Percentiles rank a stretch among this genome's conserved stretches.
Conservation (phyloP, 805 yeast species). For the Metahyphopichia silvanorum region DNA sequence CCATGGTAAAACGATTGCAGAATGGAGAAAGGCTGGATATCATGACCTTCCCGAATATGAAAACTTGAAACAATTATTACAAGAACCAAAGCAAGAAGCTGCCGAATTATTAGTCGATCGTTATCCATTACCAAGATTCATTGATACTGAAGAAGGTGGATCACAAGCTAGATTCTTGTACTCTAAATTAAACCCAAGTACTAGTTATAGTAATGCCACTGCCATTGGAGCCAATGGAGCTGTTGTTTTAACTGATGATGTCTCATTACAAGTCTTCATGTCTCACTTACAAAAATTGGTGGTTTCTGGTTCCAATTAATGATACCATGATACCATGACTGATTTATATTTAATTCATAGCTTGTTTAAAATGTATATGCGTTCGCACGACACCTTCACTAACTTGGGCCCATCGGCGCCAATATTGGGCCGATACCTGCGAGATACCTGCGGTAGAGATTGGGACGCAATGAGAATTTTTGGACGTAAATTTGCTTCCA, state of each 20-base stretch:
- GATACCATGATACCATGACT: too few relatives aligned
- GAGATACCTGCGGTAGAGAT: too few relatives aligned
- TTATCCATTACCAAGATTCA: slow-evolving; percentile 96
- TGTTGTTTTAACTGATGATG: slow-evolving; percentile 94
- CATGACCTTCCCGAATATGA: slow-evolving; percentile 89
- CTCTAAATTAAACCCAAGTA: slow-evolving; percentile 93
- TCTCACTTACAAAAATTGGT: slow-evolving; percentile 89
- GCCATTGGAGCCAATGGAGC: slow-evolving; percentile 46
- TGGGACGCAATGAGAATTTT: too few relatives aligned
- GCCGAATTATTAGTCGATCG: slow-evolving; percentile 87
- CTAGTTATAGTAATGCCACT: slow-evolving; percentile 61
- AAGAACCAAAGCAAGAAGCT: slow-evolving; percentile 89
- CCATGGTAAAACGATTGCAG: slow-evolving; percentile 93
- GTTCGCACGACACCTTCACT: too few relatives aligned
- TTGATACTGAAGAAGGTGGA: slow-evolving; percentile 97
- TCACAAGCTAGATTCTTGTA: slow-evolving; percentile 96
- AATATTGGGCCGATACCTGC: too few relatives aligned
- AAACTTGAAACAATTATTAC: slow-evolving; percentile 80
- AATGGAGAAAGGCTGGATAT: slow-evolving; percentile 94
- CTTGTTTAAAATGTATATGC: too few relatives aligned
- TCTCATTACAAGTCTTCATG: slow-evolving; percentile 92
- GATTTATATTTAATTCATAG: too few relatives aligned
- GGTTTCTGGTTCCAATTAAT: slow-evolving; percentile 47
- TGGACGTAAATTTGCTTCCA: too few relatives aligned
- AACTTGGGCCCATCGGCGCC: too few relatives aligned